Percentiles rank a stretch among this genome's conserved stretches.
Conservation (phyloP, 768 basidiomycete genomes). For the Austroboletus eburneus region DNA sequence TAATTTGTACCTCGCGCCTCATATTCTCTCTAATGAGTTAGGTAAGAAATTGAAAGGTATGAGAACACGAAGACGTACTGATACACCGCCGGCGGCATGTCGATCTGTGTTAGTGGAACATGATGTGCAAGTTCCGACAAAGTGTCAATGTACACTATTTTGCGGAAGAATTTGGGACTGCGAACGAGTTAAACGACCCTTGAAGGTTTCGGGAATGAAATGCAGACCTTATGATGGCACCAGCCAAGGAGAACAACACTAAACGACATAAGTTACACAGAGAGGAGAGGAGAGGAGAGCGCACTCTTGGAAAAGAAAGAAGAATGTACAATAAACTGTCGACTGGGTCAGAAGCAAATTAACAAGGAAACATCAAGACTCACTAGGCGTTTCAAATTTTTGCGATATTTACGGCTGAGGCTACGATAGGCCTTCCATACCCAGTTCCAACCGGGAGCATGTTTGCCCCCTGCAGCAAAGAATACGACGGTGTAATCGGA, state of each 20-base stretch:
- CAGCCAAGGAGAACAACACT: slow-evolving; percentile 89
- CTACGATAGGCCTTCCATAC: slow-evolving; percentile 88
- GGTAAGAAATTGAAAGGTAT: not conserved
- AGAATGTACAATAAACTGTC: slow-evolving; percentile 80
- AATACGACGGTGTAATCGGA: slow-evolving; percentile 87
- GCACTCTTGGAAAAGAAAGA: slow-evolving; percentile 85
- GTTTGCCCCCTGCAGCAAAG: slow-evolving; percentile 72
- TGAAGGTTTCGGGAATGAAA: not conserved
- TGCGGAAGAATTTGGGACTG: slow-evolving; percentile 88
- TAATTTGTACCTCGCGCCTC: slow-evolving; percentile 67
- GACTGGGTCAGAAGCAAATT: slow-evolving; percentile 6
- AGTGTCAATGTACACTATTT: slow-evolving; percentile 71
- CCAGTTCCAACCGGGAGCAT: slow-evolving; percentile 85
- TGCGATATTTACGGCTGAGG: slow-evolving; percentile 77
- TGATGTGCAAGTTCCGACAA: slow-evolving; percentile 73
- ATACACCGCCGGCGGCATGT: slow-evolving; percentile 79
- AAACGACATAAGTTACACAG: slow-evolving; percentile 9
- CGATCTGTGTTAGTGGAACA: slow-evolving; percentile 84
- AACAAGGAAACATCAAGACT: slow-evolving; percentile 21
- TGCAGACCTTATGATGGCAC: slow-evolving; percentile 78
- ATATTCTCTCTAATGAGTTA: slow-evolving; percentile 61
- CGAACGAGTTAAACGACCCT: slow-evolving; percentile 1
- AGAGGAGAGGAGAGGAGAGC: slow-evolving; percentile 15
- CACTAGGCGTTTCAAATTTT: slow-evolving; percentile 82
- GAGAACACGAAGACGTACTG: slow-evolving; percentile 47